Conservation (phyloP, 176 grass and related monocot species). For the Musa schizocarpa region DNA sequence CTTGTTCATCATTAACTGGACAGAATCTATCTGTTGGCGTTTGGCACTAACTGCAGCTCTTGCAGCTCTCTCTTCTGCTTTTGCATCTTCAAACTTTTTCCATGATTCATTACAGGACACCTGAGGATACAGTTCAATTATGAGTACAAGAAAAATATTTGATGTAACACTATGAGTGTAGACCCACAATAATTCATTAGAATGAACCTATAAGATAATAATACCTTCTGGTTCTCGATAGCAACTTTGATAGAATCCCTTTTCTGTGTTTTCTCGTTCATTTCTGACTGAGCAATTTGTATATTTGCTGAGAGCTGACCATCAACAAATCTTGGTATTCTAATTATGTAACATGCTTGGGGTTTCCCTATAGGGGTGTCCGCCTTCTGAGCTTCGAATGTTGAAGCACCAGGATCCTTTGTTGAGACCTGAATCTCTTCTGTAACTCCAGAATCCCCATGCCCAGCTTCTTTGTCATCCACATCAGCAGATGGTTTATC, state of each 20-base stretch:
- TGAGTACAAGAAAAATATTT: conserved; percentile 20
- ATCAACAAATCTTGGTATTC: conserved; percentile 48
- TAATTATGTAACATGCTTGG: conserved; percentile 34
- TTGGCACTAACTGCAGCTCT: conserved; percentile 52
- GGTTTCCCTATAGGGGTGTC: conserved; percentile 21
- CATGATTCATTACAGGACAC: conserved; percentile 31
- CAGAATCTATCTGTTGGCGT: conserved; percentile 42
- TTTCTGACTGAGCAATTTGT: conserved; percentile 41
- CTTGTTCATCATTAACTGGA: conserved; percentile 56
- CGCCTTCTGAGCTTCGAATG: conserved; percentile 15
- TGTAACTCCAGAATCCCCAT: conserved; percentile 14
- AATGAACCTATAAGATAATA: background rate
- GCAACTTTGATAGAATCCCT: conserved; percentile 58
- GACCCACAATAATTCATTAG: background rate
- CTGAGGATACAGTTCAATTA: conserved; percentile 33
- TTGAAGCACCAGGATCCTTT: conserved; percentile 19
- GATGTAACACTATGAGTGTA: background rate
- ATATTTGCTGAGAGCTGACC: conserved; percentile 51
- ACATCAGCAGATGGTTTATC: conserved; percentile 16
- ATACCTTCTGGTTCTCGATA: conserved; percentile 67
- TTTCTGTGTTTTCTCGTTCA: conserved; percentile 52
- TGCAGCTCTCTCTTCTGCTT: conserved; percentile 47
- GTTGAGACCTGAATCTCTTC: conserved; percentile 15
- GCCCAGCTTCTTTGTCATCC: conserved; percentile 17
- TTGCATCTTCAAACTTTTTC: conserved; percentile 43